Percentiles rank a stretch among this genome's conserved stretches.
These are phyloP conservation scores for Trichopus zeylanicus DNA, from an alignment of 116 monocot genomes.

Conservation along the genomic window DNA sequence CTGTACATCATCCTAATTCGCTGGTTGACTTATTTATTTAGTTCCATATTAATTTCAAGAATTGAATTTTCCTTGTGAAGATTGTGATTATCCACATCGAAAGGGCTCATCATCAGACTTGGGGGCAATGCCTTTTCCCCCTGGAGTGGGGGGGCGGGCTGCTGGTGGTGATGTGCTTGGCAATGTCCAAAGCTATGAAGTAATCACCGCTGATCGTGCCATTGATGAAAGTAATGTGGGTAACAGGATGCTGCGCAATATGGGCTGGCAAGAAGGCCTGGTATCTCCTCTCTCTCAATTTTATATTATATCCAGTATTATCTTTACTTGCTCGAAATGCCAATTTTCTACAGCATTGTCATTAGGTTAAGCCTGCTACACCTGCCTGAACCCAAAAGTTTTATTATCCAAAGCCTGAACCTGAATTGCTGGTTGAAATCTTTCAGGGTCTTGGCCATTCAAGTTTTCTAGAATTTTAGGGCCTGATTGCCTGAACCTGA, in stretches of 20 bases:
- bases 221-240: constrained; percentile 95
- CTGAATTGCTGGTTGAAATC: too few relatives aligned
- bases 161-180: constrained; percentile 23
- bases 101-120: constrained; percentile 56
- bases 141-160: constrained; percentile 77
- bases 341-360: too few relatives aligned
- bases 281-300: constrained; percentile 29
- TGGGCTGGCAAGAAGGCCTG: constrained; percentile 99
- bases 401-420: too few relatives aligned
- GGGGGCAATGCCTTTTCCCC: constrained; percentile 90
- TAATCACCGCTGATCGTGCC: constrained; percentile 70
- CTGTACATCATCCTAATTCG: constrained; percentile 22
- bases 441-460: too few relatives aligned
- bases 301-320: neutral
- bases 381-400: too few relatives aligned
- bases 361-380: too few relatives aligned
- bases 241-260: constrained; percentile 87
- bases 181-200: constrained; percentile 56
- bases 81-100: constrained; percentile 60
- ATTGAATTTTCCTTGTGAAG: constrained; percentile 75
- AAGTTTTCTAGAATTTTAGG: too few relatives aligned
- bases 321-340: too few relatives aligned
- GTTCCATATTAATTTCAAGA: constrained; percentile 38
- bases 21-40: constrained; percentile 30
- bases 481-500: too few relatives aligned